Percentiles rank a stretch among this genome's conserved stretches.
phyloP scores from a whole-genome alignment of 1,284 basidiomycete species.

The Ganoderma multipileum region DNA sequence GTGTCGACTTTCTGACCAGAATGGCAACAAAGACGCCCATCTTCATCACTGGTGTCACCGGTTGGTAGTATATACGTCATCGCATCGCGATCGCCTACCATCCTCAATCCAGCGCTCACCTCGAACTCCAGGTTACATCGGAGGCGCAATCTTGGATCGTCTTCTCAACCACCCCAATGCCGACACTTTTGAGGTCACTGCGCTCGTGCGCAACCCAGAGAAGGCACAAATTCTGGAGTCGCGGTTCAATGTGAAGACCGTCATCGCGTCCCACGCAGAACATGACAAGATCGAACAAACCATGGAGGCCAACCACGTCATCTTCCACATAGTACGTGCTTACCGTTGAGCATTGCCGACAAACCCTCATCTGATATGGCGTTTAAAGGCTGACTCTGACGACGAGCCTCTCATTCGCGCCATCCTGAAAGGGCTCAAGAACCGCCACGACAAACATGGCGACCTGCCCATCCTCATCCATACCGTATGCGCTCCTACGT shows the following conservation, averaged over 20 bases:
- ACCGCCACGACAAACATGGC: conserved; percentile 47
- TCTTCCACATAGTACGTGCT: conserved; percentile 36
- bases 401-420: conserved; percentile 47
- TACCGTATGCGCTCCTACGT: conserved; percentile 45
- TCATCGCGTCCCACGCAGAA: conserved; percentile 35
- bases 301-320: conserved; percentile 34
- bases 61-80: conserved; percentile 11
- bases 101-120: not conserved
- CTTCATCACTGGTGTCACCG: conserved; percentile 33
- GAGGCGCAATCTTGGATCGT: conserved; percentile 33
- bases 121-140: conserved; percentile 36
- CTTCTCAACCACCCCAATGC: conserved; percentile 33
- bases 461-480: conserved; percentile 53
- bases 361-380: no score
- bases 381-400: conserved; percentile 49
- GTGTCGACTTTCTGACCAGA: not conserved
- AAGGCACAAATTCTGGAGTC: conserved; percentile 37
- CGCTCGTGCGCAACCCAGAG: conserved; percentile 31
- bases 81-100: no score
- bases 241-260: conserved; percentile 35
- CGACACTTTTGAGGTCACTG: conserved; percentile 32
- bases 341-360: not conserved
- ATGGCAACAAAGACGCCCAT: conserved; percentile 22
- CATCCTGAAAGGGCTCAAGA: conserved; percentile 51
- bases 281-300: conserved; percentile 33